Evolutionary conservation across 768 basidiomycete species (phyloP), one percentile per base, ranked within the genome.

Genomic region (Royoungia palumana): DNA sequence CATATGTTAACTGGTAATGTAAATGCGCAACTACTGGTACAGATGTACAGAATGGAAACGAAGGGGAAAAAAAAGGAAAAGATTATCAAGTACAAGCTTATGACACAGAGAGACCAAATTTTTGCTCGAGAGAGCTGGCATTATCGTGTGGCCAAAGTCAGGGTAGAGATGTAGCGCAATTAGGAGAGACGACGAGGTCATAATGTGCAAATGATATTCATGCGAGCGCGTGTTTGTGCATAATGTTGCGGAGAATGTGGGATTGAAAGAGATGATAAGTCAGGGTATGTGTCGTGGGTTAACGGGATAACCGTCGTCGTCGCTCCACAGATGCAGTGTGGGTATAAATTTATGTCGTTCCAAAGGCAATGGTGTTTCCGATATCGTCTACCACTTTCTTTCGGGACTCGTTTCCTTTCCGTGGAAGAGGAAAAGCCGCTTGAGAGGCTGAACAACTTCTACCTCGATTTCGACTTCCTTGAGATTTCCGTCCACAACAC

Each of bases 341-440:
- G 66, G 66, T 68, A 68, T 68, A 54, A 39, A 51, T 49, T 52
- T 47, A 51, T 53, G 38, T 35, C 24, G 49, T 40, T 55, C 51
- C 55, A 56, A 42, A 46, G 35, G 43, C 36, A 37, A 45, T 45
- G 40, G 22, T 46, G 14, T 47, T 46, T 49, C 35, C 25, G 37
- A 44, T 38, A 57, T 50, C 55, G 42, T 56, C 54, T 61, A 68
- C 56, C 60, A 56, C 54, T 66, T 62, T 36, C 53, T 57, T 56
- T 55, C 61, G 34, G 58, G 57, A 36, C 51, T 63, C 2, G 56
- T 52, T 54, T 72, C 70, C 57, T 73, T 76, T 52, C 71, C 76
- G 17, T 79, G 74, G 64, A 89, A 90, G 46, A 83, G 70, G 71
- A 90, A 89, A 35, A 91, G 72, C 28, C 80, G 73, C 67, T 89